Evolutionary conservation across 129 eudicot species (phyloP).

Genomic region (Erigeron canadensis): DNA sequence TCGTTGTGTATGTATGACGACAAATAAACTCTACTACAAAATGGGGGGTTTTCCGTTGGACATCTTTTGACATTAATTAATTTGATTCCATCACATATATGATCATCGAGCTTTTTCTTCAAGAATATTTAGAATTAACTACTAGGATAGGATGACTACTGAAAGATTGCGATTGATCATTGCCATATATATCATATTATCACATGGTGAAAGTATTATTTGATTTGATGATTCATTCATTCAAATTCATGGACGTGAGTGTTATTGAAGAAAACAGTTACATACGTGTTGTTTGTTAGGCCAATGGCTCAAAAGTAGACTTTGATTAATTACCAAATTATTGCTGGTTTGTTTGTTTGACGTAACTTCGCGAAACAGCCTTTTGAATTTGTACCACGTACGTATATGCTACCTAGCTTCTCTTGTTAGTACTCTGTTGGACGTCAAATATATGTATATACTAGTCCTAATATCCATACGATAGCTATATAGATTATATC

Average conservation of each 20-base stretch:
- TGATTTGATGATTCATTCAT: not conserved
- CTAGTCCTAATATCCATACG: too few species aligned
- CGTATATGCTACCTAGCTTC: not conserved
- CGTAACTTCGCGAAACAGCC: constrained; percentile 6
- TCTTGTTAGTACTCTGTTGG: not conserved
- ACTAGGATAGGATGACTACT: too few species aligned
- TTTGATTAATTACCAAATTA: constrained; percentile 9
- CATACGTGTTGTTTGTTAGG: constrained; percentile 10
- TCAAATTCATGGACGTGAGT: not conserved
- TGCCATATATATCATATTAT: constrained; percentile 8
- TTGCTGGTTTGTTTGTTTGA: constrained; percentile 24
- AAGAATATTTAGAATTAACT: too few species aligned
- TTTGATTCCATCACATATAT: too few species aligned
- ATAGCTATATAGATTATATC: too few species aligned
- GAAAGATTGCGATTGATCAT: constrained; percentile 1
- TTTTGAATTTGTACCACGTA: constrained; percentile 19
- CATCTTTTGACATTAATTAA: too few species aligned
- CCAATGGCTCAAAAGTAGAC: constrained; percentile 15
- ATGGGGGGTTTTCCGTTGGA: too few species aligned
- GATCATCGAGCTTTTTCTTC: too few species aligned
- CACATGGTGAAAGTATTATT: constrained; percentile 1
- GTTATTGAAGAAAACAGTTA: constrained; percentile 3
- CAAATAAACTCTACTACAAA: too few species aligned
- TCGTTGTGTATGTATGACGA: too few species aligned
- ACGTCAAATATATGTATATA: not conserved